Conservation (phyloP, 768 basidiomycete genomes). For the Suillus occidentalis region DNA sequence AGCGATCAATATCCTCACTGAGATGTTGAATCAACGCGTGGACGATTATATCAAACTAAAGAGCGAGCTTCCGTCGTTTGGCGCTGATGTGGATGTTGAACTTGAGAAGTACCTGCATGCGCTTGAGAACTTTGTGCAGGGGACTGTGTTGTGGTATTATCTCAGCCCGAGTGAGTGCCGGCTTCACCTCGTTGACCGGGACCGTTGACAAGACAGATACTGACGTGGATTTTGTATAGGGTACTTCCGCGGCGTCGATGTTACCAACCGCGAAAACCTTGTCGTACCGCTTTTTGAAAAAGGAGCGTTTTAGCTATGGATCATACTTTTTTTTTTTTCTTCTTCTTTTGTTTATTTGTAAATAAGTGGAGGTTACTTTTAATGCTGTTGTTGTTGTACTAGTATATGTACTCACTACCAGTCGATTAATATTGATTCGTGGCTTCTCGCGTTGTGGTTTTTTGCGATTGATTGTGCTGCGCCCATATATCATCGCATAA, state of each 20-base stretch:
- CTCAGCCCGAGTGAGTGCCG: constrained; percentile 36
- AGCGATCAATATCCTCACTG: constrained; percentile 38
- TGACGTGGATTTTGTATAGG: constrained; percentile 22
- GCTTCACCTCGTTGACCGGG: neutral
- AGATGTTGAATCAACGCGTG: constrained; percentile 36
- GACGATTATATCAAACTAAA: constrained; percentile 34
- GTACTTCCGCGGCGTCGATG: constrained; percentile 35
- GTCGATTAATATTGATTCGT: neutral
- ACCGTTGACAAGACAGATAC: constrained; percentile 2
- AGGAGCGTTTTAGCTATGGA: constrained; percentile 22
- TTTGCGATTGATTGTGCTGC: neutral
- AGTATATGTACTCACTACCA: constrained; percentile 3
- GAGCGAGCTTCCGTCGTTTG: constrained; percentile 35
- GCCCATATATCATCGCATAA: neutral
- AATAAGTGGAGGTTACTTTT: constrained; percentile 12
- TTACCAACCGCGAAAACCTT: constrained; percentile 28
- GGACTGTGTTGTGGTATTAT: constrained; percentile 41
- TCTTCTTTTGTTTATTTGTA: constrained; percentile 26
- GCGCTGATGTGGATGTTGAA: constrained; percentile 34
- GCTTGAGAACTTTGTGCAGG: constrained; percentile 39
- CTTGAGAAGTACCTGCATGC: constrained; percentile 34
- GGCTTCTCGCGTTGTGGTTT: no score
- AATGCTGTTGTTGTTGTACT: constrained; percentile 12
- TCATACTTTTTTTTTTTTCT: no score
- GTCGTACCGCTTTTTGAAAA: constrained; percentile 31